A percentile compares a stretch with the other conserved stretches of the same genome.
Conservation (phyloP, 495 filamentous ascomycete species). For the Penicillium crystallinum region DNA sequence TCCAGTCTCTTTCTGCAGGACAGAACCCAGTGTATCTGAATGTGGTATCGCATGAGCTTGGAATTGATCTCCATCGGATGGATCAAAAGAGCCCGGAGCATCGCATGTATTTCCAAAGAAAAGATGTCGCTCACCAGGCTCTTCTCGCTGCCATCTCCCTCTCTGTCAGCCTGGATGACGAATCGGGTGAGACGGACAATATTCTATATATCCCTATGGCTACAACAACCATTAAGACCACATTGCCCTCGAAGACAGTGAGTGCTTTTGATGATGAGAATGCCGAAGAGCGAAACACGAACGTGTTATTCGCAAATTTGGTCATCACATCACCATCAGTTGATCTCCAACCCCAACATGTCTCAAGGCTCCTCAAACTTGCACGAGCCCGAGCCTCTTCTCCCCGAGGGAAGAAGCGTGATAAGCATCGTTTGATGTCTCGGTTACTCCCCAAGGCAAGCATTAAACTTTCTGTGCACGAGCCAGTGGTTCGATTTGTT, state of each 20-base stretch:
- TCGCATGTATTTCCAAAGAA: conserved; percentile 96
- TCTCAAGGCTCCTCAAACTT: conserved; percentile 79
- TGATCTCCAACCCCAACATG: conserved; percentile 89
- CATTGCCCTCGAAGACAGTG: conserved; percentile 89
- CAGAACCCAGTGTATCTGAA: conserved; percentile 71
- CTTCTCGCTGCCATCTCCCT: conserved; percentile 88
- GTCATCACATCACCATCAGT: conserved; percentile 94
- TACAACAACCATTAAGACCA: conserved; percentile 91
- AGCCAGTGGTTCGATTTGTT: conserved; percentile 85
- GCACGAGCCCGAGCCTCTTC: conserved; percentile 53
- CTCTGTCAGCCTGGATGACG: conserved; percentile 85
- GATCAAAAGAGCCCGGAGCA: conserved; percentile 92
- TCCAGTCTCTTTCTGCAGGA: conserved; percentile 59
- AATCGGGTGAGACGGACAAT: conserved; percentile 74
- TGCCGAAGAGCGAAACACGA: conserved; percentile 84
- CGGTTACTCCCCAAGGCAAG: conserved; percentile 88
- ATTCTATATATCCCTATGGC: conserved; percentile 96
- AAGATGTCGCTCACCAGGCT: conserved; percentile 93
- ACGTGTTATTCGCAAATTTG: conserved; percentile 92
- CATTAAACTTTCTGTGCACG: conserved; percentile 93
- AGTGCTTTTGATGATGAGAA: conserved; percentile 68
- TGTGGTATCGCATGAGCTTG: conserved; percentile 90
- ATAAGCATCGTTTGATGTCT: conserved; percentile 70
- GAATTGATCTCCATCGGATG: conserved; percentile 86
- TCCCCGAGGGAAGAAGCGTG: conserved; percentile 40